Conservation (phyloP, 2,329 filamentous ascomycete genomes). For the Pyrenophora graminea region DNA sequence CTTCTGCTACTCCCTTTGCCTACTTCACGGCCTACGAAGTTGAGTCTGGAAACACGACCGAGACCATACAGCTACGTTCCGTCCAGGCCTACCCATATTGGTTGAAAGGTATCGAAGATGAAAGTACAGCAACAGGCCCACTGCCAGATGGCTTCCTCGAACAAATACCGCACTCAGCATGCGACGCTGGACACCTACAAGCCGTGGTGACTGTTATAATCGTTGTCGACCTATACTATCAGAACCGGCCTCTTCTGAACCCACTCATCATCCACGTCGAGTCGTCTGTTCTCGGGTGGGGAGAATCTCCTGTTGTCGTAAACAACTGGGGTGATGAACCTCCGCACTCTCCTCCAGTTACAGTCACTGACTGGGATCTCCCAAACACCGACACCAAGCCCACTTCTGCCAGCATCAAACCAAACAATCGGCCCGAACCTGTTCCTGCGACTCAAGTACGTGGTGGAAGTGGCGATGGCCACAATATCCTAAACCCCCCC, state of each 20-base stretch:
- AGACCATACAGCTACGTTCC: slow-evolving; percentile 40
- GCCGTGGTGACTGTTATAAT: slow-evolving; percentile 51
- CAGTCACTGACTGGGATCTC: slow-evolving; percentile 21
- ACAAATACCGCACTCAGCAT: slow-evolving; percentile 38
- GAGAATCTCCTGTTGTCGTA: slow-evolving; percentile 18
- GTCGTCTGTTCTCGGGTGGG: slow-evolving; percentile 34
- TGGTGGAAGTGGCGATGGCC: background rate
- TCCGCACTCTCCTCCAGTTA: slow-evolving; percentile 12
- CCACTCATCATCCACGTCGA: slow-evolving; percentile 39
- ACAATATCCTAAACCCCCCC: background rate
- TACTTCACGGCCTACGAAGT: slow-evolving; percentile 52
- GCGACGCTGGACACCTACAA: slow-evolving; percentile 43
- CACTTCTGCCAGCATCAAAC: slow-evolving; percentile 4
- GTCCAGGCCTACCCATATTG: slow-evolving; percentile 46
- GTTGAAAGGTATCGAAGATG: slow-evolving; percentile 36
- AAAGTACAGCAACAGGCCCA: slow-evolving; percentile 31
- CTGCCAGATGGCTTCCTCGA: slow-evolving; percentile 46
- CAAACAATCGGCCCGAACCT: slow-evolving; percentile 5
- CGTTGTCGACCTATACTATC: slow-evolving; percentile 48
- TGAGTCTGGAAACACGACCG: slow-evolving; percentile 41
- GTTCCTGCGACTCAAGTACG: slow-evolving; percentile 9
- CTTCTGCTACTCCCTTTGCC: slow-evolving; percentile 48
- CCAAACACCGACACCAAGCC: slow-evolving; percentile 5
- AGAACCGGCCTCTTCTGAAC: slow-evolving; percentile 15
- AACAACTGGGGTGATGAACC: slow-evolving; percentile 12